phyloP scores from a whole-genome alignment of 441 rosid species.

The Jatropha podagrica region DNA sequence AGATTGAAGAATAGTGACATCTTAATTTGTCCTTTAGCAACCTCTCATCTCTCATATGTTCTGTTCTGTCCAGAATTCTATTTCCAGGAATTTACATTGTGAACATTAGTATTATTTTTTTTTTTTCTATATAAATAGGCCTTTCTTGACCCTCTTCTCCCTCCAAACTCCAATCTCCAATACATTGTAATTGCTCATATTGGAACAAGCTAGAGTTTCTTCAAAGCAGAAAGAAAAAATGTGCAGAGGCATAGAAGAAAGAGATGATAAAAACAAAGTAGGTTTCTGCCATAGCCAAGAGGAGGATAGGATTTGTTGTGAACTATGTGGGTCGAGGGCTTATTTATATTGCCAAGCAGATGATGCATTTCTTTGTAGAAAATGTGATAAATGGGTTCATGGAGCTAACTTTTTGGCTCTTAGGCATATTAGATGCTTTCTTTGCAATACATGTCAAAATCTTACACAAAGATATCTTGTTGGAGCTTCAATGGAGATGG shows the following conservation, averaged over 20 bases:
- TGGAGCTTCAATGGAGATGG: constrained; percentile 46
- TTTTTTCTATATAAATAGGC: constrained; percentile 16
- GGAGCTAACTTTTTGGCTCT: constrained; percentile 76
- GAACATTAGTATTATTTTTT: constrained; percentile 10
- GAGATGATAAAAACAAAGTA: constrained; percentile 7
- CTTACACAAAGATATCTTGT: constrained; percentile 57
- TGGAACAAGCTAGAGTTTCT: not conserved
- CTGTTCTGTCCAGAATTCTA: constrained; percentile 13
- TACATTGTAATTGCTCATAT: not conserved
- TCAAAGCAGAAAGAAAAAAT: constrained; percentile 24
- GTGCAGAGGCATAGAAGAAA: constrained; percentile 51
- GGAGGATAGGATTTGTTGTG: constrained; percentile 38
- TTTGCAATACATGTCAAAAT: constrained; percentile 59
- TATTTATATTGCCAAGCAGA: constrained; percentile 78
- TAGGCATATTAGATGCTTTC: constrained; percentile 71
- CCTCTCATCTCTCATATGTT: constrained; percentile 22
- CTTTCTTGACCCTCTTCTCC: not conserved
- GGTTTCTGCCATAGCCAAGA: constrained; percentile 16
- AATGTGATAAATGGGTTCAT: constrained; percentile 72
- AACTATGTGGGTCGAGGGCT: constrained; percentile 61
- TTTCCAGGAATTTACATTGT: constrained; percentile 1
- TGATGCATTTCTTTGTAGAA: constrained; percentile 62
- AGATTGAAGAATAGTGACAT: constrained; percentile 5
- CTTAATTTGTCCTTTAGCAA: constrained; percentile 21
- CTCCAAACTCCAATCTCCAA: not conserved